Evolutionary conservation across 805 yeast genomes (phyloP).

Genomic region (Yarrowia sp.): DNA sequence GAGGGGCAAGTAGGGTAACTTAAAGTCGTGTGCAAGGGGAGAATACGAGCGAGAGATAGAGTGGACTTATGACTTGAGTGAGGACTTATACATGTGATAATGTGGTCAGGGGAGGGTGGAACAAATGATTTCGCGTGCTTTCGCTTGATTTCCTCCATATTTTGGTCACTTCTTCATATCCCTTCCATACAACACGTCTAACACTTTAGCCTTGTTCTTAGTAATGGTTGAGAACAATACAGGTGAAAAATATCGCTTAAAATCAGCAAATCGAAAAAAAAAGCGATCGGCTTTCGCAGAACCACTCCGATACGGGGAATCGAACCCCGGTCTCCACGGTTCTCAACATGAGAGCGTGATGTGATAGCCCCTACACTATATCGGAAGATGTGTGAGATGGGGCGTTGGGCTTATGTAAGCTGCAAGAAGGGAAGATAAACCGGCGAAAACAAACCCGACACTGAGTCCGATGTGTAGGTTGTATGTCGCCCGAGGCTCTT

Average conservation of each 20-base stretch:
- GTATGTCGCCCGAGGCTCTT: no score
- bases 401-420: background rate
- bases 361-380: constrained; percentile 39
- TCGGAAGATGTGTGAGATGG: background rate
- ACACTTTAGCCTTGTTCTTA: no score
- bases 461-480: no score
- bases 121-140: no score
- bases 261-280: background rate
- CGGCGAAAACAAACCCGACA: no score
- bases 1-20: constrained; percentile 11
- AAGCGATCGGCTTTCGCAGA: background rate
- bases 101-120: no score
- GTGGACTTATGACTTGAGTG: no score
- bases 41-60: background rate
- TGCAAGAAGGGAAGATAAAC: no score
- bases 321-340: constrained; percentile 40
- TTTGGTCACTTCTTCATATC: no score
- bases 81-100: no score
- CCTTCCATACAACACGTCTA: no score
- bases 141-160: no score
- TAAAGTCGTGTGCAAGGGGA: constrained; percentile 4
- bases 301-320: constrained; percentile 39
- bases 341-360: constrained; percentile 36
- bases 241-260: background rate
- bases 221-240: background rate